Conservation (phyloP, 495 filamentous ascomycete species). For the Peziza echinospora region DNA sequence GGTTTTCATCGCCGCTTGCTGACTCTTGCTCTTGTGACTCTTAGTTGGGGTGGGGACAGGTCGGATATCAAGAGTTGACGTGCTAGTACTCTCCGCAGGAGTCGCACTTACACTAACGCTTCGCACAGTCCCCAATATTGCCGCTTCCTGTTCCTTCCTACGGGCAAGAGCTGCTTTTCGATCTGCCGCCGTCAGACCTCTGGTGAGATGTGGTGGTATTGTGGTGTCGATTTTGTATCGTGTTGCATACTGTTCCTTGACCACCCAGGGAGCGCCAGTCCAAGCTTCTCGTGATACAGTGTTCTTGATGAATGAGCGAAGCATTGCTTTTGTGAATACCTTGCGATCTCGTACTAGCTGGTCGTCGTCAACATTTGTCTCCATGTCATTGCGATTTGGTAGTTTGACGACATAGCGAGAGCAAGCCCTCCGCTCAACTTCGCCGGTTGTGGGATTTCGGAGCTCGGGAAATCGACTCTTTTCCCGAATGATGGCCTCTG, state of each 20-base stretch:
- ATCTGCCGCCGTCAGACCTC: constrained; percentile 56
- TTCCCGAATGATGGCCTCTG: constrained; percentile 61
- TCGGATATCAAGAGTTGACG: constrained; percentile 48
- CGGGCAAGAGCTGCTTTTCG: constrained; percentile 45
- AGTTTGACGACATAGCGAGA: constrained; percentile 64
- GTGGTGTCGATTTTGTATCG: constrained; percentile 65
- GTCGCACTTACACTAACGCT: constrained; percentile 25
- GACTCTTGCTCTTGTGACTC: constrained; percentile 43
- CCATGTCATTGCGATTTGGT: constrained; percentile 43
- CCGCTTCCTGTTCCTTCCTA: constrained; percentile 39
- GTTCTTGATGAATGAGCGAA: constrained; percentile 87
- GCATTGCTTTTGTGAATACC: constrained; percentile 82
- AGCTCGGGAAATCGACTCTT: constrained; percentile 57
- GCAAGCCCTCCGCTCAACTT: constrained; percentile 29
- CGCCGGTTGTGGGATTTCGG: constrained; percentile 20
- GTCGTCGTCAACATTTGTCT: constrained; percentile 50
- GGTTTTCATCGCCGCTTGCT: constrained; percentile 20
- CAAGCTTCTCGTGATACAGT: constrained; percentile 77
- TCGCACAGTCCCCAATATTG: constrained; percentile 20
- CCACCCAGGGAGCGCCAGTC: constrained; percentile 87
- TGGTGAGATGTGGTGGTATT: constrained; percentile 61
- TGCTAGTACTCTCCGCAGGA: constrained; percentile 7
- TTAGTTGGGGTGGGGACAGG: constrained; percentile 39
- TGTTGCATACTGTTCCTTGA: constrained; percentile 66
- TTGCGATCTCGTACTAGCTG: constrained; percentile 76